These are phyloP conservation scores for Clavulina sp. DNA, from an alignment of 768 basidiomycete genomes.

Conservation along the genomic window DNA sequence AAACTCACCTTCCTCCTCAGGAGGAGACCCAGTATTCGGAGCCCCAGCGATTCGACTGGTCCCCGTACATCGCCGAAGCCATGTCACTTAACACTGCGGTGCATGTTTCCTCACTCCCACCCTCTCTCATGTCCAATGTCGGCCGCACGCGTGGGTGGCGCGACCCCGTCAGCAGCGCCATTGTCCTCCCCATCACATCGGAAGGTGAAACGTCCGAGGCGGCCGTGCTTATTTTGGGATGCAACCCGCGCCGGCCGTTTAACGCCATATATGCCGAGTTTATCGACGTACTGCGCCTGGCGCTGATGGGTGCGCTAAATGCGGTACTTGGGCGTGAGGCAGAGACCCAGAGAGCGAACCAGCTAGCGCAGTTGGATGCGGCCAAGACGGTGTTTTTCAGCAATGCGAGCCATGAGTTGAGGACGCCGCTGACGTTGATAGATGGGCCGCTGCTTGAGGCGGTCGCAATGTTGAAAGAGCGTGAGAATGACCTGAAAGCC, in stretches of 20 bases:
- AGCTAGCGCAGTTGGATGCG: constrained; percentile 15
- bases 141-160: constrained; percentile 10
- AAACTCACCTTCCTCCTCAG: not conserved
- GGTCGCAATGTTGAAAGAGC: constrained; percentile 7
- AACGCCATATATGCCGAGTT: constrained; percentile 13
- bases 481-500: too few species aligned
- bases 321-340: constrained; percentile 15
- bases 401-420: constrained; percentile 16
- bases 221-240: constrained; percentile 15
- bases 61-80: constrained; percentile 8
- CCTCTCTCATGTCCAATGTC: constrained; percentile 8
- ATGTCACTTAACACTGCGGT: constrained; percentile 4
- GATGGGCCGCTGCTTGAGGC: constrained; percentile 15
- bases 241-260: constrained; percentile 16
- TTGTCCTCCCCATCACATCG: constrained; percentile 13
- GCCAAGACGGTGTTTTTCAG: constrained; percentile 18
- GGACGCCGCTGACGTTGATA: constrained; percentile 18
- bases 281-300: constrained; percentile 13
- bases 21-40: too few species aligned
- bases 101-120: constrained; percentile 9
- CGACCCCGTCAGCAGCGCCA: constrained; percentile 12
- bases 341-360: constrained; percentile 15
- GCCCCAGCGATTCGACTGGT: not conserved
- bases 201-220: constrained; percentile 10
- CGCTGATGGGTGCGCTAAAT: constrained; percentile 12